Base-by-base conservation (phyloP, 1,284 basidiomycete genomes). In the Apiotrichum laibachii region DNA sequence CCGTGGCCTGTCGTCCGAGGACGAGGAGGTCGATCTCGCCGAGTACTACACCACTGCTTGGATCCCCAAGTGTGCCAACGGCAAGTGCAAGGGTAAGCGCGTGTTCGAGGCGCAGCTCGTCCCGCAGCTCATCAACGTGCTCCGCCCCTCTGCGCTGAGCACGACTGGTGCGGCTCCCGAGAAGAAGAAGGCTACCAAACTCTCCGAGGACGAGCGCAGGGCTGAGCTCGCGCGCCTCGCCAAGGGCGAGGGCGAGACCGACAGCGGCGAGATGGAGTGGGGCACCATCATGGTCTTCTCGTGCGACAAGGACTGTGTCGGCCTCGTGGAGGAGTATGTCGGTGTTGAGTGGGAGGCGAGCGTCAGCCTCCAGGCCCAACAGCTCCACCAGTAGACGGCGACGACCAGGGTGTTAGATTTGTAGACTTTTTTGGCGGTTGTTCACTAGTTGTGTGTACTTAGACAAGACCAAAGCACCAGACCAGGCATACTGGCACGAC, bases 91-190 rank as follows among this genome's bases (percentile, higher is more conserved):
- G 16, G 66, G 66, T 4, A 56, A 68, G 53, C 62, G 78, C 18
- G 72, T 72, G 13, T 80, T 79, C 45, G 78, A 80, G 63, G 61
- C 78, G 31, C 78, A 80, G 65, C 72, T 79, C 49, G 73, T 77
- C 2, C 77, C 78, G 15, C 72, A 70, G 33, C 64, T 80, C 51
- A 78, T 79, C 60, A 68, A 70, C 33, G 51, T 71, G 12, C 67
- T 80, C 10, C 66, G 65, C 26, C 72, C 74, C 2, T 53, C 68
- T 6, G 60, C 61, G 0, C 56, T 78, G 9, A 64, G 66, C n/a
- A 50, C 66, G 7, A 58, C 53, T 16, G 62, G 59, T 37, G 43
- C 40, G n/a, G 33, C 53, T 1, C 34, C 47, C 9, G 18, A 35
- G 49, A 43, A 15, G 15, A 33, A 34, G 19, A 15, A 39, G 16